A percentile compares a stretch with the other conserved stretches of the same genome.
phyloP scores from a whole-genome alignment of 352 stramenopile species.

The Pythium myriotylum region DNA sequence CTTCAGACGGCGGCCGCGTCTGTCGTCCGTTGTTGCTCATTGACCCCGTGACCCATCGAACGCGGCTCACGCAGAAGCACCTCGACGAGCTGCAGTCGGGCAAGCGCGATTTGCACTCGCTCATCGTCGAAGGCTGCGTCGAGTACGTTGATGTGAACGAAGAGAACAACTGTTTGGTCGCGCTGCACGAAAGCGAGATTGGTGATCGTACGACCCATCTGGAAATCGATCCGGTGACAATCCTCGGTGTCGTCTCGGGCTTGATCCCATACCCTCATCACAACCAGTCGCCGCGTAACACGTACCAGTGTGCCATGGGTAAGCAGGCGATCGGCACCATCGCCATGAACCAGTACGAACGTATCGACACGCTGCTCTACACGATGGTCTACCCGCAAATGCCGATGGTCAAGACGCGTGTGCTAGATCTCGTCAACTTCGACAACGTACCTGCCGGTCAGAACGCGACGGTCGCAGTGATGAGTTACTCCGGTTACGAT shows the following conservation, averaged over 20 bases:
- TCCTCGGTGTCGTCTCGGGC: slow-evolving; percentile 98
- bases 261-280: slow-evolving; percentile 99
- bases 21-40: slow-evolving; percentile 97
- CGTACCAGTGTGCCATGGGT: slow-evolving; percentile 99
- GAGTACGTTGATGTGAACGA: slow-evolving; percentile 99
- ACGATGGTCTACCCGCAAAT: slow-evolving; percentile 99
- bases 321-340: slow-evolving; percentile 99
- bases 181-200: slow-evolving; percentile 93
- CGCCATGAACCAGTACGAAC: slow-evolving; percentile 98
- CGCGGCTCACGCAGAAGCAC: slow-evolving; percentile 94
- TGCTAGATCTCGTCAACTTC: slow-evolving; percentile 98
- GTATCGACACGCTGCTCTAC: slow-evolving; percentile 99
- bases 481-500: slow-evolving; percentile 99
- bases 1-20: slow-evolving; percentile 97
- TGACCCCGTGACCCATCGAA: slow-evolving; percentile 88
- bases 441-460: slow-evolving; percentile 98
- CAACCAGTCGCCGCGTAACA: slow-evolving; percentile 99
- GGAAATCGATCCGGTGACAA: slow-evolving; percentile 99
- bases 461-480: slow-evolving; percentile 99
- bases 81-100: slow-evolving; percentile 90
- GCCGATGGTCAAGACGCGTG: slow-evolving; percentile 99
- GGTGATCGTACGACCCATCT: slow-evolving; percentile 96
- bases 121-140: slow-evolving; percentile 96
- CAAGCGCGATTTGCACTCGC: slow-evolving; percentile 72
- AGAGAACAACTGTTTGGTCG: slow-evolving; percentile 99